Evolutionary conservation across 768 basidiomycete species (phyloP), one percentile per base, ranked within the genome.

Genomic region (Mycena olivaceomarginata): DNA sequence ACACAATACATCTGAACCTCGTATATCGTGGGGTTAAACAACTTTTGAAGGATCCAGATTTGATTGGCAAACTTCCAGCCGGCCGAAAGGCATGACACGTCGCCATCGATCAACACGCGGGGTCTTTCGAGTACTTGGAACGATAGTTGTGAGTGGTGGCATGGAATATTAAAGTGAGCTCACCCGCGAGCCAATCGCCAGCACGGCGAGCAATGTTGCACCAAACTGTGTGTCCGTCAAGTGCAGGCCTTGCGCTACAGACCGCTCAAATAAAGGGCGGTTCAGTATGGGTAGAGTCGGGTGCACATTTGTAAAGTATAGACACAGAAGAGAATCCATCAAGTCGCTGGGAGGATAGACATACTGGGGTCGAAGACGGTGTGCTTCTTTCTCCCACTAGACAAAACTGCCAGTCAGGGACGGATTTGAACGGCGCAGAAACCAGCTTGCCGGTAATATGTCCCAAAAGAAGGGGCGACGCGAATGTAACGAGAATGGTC

Each of bases 1-100:
- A 93, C 93, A 82, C 88, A 88, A 80, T 92, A 92, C 31, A 88
- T 89, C 82, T 97, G 96, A 37, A 97, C 84, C 79, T 96, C 94
- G 82, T 92, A 92, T 67, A 97, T 79, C 9, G 89, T 86, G 1
- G 94, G 91, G 12, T 89, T 88, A 0, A 94, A 85, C 0, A 88
- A 88, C 81, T 90, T 90, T 72, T 91, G 89, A 64, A 93, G 88
- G 73, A 91, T 87, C 68, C 93, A 90, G 9, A 95, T 90, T 82
- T 94, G 92, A 31, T 85, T 81, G 77, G 91, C 90, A 81, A 89
- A 94, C 79, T 89, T 88, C 92, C 92, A 94, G 0, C 93, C 93
- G 25, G 88, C 82, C 11, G 90, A 90, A 31, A 88, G 85, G 7
- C 15, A 15, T 18, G 37, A 51, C 5, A 88, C 83, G 16, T 74